phyloP scores from a whole-genome alignment of 2,329 filamentous ascomycete genomes.

The Botrytis fragariae region DNA sequence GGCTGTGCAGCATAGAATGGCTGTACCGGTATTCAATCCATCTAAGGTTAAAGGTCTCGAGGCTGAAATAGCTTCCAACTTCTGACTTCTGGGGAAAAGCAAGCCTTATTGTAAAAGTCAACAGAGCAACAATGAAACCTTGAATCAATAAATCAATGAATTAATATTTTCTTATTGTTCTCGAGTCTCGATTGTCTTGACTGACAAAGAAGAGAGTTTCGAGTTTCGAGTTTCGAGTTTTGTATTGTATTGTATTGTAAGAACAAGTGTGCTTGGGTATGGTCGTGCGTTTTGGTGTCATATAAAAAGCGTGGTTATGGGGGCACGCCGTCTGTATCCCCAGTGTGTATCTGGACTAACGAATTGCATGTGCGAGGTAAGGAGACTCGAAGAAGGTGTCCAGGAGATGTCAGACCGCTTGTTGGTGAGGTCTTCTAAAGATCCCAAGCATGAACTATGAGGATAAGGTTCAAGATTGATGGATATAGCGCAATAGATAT shows the following conservation, averaged over 20 bases:
- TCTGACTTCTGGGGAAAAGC: not conserved
- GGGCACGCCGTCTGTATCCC: not conserved
- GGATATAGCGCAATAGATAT: not conserved
- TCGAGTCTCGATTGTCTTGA: not conserved
- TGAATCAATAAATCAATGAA: not conserved
- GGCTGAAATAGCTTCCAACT: not conserved
- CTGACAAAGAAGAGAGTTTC: not conserved
- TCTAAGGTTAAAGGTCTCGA: not conserved
- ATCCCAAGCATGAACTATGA: not conserved
- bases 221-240: not conserved
- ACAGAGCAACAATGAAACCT: not conserved
- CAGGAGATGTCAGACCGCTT: slow-evolving; percentile 7
- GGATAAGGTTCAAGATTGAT: not conserved
- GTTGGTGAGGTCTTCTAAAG: not conserved
- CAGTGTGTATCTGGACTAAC: not conserved
- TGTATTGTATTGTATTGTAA: no score
- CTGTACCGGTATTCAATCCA: not conserved
- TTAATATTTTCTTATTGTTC: not conserved
- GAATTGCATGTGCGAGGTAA: not conserved
- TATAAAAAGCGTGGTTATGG: not conserved
- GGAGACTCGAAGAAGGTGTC: not conserved
- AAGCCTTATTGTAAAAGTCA: not conserved
- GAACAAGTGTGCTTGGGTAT: not conserved
- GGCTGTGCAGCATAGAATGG: not conserved
- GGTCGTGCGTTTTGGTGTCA: not conserved